phyloP scores from a whole-genome alignment of 2,329 filamentous ascomycete species.

The Parafenestella ontariensis region DNA sequence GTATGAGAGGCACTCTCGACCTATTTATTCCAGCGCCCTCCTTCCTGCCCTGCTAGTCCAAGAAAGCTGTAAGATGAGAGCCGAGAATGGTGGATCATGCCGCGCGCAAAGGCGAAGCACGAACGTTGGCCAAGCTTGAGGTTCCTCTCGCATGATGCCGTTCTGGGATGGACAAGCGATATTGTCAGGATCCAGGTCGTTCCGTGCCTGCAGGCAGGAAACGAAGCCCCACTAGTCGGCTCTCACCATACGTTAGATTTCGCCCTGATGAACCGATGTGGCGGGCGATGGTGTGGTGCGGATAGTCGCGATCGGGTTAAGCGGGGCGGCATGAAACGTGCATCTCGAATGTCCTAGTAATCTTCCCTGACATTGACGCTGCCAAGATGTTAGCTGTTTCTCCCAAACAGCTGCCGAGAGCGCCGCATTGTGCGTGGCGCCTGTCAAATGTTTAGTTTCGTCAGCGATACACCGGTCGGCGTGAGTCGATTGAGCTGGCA shows the following conservation, averaged over 20 bases:
- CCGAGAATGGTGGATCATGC: constrained; percentile 19
- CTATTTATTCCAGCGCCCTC: constrained; percentile 29
- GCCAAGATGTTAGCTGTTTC: constrained; percentile 36
- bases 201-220: no score
- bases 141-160: constrained; percentile 18
- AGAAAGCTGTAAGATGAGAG: constrained; percentile 9
- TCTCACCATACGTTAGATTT: constrained; percentile 9
- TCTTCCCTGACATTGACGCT: constrained; percentile 16
- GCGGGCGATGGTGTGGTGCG: constrained; percentile 13
- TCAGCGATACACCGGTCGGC: constrained; percentile 1
- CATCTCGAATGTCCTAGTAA: constrained; percentile 20
- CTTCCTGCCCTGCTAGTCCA: constrained; percentile 6
- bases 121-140: constrained; percentile 6
- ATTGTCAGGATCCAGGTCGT: no score
- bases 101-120: constrained; percentile 21
- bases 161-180: constrained; percentile 29
- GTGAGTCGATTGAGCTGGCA: constrained; percentile 1
- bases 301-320: constrained; percentile 10
- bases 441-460: constrained; percentile 19
- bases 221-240: constrained; percentile 8
- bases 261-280: constrained; percentile 4
- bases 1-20: constrained; percentile 7
- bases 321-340: constrained; percentile 28
- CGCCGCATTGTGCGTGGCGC: constrained; percentile 18
- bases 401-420: constrained; percentile 16